Percentiles rank a stretch among this genome's conserved stretches.
phyloP scores from a whole-genome alignment of 805 yeast species.

The Metschnikowia hibisci region DNA sequence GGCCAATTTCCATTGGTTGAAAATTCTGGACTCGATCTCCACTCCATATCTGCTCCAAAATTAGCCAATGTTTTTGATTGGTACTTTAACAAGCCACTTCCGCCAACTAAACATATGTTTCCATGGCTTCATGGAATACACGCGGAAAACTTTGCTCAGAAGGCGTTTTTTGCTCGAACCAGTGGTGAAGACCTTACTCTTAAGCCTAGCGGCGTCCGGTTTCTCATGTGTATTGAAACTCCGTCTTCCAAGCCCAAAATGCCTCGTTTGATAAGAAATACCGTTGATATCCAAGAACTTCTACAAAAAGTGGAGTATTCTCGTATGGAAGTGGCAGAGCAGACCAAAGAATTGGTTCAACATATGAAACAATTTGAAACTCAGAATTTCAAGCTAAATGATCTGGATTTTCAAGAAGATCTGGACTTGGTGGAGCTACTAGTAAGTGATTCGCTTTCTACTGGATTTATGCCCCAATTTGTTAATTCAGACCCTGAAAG shows the following conservation, averaged over 20 bases:
- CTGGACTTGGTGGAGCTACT: slow-evolving; percentile 21
- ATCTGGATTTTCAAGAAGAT: not conserved
- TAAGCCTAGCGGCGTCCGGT: slow-evolving; percentile 31
- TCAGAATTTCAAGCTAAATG: not conserved
- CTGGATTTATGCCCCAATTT: slow-evolving; percentile 50
- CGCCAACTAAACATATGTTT: slow-evolving; percentile 65
- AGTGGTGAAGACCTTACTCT: not conserved
- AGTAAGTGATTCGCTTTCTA: slow-evolving; percentile 41
- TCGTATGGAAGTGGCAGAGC: slow-evolving; percentile 23
- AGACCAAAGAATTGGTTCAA: slow-evolving; percentile 2
- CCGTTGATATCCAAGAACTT: slow-evolving; percentile 52
- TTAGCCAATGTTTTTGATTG: slow-evolving; percentile 25
- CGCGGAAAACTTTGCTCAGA: slow-evolving; percentile 51
- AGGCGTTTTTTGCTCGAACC: slow-evolving; percentile 35
- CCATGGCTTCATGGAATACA: slow-evolving; percentile 91
- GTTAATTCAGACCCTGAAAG: slow-evolving; percentile 60
- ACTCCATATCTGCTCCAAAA: slow-evolving; percentile 6
- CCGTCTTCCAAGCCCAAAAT: not conserved
- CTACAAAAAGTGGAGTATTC: slow-evolving; percentile 47
- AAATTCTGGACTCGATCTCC: slow-evolving; percentile 3
- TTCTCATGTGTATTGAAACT: slow-evolving; percentile 34
- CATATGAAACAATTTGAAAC: not conserved
- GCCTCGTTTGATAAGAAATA: slow-evolving; percentile 43
- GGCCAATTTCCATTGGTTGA: not conserved
- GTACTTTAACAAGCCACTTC: slow-evolving; percentile 43